Percentiles rank a stretch among this genome's conserved stretches.
Evolutionary conservation across 2,329 filamentous ascomycete genomes (phyloP).

Genomic region (Colletotrichum cereale): DNA sequence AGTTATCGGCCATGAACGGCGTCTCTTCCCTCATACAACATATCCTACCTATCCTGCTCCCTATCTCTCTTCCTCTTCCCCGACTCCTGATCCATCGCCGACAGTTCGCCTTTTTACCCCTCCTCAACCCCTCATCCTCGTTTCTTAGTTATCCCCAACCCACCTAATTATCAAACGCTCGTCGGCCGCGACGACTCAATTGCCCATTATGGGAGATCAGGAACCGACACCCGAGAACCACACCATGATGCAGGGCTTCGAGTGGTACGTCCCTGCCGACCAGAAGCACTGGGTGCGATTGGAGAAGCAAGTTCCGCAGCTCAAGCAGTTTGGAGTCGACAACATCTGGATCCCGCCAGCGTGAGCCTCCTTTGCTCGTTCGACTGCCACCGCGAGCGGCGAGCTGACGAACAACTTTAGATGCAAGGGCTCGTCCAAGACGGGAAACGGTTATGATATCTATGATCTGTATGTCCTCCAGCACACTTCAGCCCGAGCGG

Average conservation of each 20-base stretch:
- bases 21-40: not conserved
- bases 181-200: slow-evolving; percentile 1
- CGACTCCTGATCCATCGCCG: not conserved
- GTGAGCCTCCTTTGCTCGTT: slow-evolving; percentile 29
- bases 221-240: slow-evolving; percentile 56
- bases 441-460: slow-evolving; percentile 77
- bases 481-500: not conserved
- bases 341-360: slow-evolving; percentile 79
- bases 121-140: not conserved
- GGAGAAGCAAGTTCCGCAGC: slow-evolving; percentile 63
- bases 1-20: not conserved
- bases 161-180: not conserved
- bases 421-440: slow-evolving; percentile 74
- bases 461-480: slow-evolving; percentile 69
- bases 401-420: slow-evolving; percentile 29
- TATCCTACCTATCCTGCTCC: too few relatives aligned
- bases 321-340: slow-evolving; percentile 73
- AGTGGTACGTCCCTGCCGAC: slow-evolving; percentile 78
- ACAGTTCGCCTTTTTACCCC: not conserved
- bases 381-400: not conserved
- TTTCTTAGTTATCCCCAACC: not conserved
- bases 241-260: slow-evolving; percentile 78
- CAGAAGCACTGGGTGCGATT: slow-evolving; percentile 74
- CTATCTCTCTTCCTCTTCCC: not conserved
- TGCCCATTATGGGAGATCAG: slow-evolving; percentile 36